Percentiles rank a stretch among this genome's conserved stretches.
Conservation (phyloP, 73 alveolate species). For the Tetrahymena borealis region DNA sequence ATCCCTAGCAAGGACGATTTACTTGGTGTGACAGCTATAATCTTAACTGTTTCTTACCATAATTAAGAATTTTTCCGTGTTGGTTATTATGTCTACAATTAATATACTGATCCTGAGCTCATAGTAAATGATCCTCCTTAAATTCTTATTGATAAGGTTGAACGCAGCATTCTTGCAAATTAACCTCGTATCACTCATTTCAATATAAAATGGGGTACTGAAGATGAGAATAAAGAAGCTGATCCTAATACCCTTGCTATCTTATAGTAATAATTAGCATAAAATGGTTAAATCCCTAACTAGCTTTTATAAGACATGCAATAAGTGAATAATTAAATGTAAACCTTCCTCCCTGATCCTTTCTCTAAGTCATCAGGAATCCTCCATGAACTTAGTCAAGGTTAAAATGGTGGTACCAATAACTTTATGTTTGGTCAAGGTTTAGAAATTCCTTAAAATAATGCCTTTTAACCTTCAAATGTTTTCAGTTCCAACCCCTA, state of each 20-base stretch:
- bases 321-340: not conserved
- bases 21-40: conserved; percentile 93
- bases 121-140: conserved; percentile 88
- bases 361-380: not conserved
- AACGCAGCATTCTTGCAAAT: conserved; percentile 78
- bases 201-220: conserved; percentile 81
- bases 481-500: not conserved
- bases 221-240: not conserved
- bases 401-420: not conserved
- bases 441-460: not conserved
- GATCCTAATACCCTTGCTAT: not conserved
- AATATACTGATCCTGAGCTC: conserved; percentile 81
- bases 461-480: not conserved
- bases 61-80: conserved; percentile 92
- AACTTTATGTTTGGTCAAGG: not conserved
- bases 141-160: conserved; percentile 67
- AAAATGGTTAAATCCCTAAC: not conserved
- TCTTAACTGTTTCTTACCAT: conserved; percentile 86
- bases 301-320: not conserved
- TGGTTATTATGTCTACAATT: conserved; percentile 94
- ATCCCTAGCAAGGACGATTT: conserved; percentile 78
- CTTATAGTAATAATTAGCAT: not conserved
- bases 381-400: not conserved
- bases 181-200: conserved; percentile 94
- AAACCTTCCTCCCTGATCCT: not conserved